These are phyloP conservation scores for Cetraspora pellucida DNA, from an alignment of 192 early-diverging fungal species.

Conservation along the genomic window DNA sequence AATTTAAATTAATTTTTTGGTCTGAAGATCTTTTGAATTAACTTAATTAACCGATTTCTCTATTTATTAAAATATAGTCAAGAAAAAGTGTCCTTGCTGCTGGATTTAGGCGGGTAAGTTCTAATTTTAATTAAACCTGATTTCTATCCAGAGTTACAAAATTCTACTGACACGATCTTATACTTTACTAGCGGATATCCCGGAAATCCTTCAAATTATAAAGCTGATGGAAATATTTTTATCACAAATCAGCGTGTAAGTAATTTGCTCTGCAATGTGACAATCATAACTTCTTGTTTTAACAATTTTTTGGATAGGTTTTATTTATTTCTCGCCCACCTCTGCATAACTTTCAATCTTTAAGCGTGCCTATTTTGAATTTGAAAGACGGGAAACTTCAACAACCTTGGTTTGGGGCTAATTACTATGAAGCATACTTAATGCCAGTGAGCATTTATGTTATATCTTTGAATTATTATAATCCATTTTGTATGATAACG, in stretches of 20 bases:
- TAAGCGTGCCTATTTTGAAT: conserved; percentile 42
- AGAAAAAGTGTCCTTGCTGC: conserved; percentile 30
- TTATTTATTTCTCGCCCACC: conserved; percentile 36
- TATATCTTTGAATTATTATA: neutral
- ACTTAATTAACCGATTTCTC: neutral
- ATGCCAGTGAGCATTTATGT: conserved; percentile 41
- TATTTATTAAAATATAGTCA: conserved; percentile 17
- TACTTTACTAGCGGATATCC: conserved; percentile 26
- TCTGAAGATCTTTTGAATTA: neutral
- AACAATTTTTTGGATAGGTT: conserved; percentile 24
- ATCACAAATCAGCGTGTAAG: conserved; percentile 35
- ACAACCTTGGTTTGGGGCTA: conserved; percentile 62
- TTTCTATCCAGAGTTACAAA: too few relatives aligned
- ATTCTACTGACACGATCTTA: neutral
- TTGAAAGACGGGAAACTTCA: conserved; percentile 46
- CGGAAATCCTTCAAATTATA: conserved; percentile 10
- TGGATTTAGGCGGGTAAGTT: conserved; percentile 37
- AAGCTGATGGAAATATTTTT: conserved; percentile 26
- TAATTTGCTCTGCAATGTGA: neutral
- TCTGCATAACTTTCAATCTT: conserved; percentile 29
- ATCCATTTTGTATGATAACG: conserved; percentile 18
- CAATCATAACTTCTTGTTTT: neutral
- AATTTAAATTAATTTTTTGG: neutral
- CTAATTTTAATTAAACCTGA: too few relatives aligned
- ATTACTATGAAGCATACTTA: conserved; percentile 47